Percentiles rank a stretch among this genome's conserved stretches.
phyloP scores from a whole-genome alignment of 169 alveolate species.

The Eimeria mitis region DNA sequence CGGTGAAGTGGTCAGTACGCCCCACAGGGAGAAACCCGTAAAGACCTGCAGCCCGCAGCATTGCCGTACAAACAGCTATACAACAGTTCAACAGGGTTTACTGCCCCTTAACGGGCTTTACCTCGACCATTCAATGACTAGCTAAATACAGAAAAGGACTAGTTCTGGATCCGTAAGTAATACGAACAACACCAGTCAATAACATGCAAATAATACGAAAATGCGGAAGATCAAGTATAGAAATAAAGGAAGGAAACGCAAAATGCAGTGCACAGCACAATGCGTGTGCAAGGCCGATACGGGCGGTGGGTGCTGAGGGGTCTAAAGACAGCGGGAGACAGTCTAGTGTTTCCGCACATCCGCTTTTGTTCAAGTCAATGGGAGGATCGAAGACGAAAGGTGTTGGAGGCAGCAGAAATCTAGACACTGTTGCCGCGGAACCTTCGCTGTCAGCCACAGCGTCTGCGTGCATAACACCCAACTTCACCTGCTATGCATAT shows the following conservation, averaged over 20 bases:
- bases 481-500: not conserved
- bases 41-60: constrained; percentile 27
- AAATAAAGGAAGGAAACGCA: not conserved
- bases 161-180: not conserved
- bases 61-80: not conserved
- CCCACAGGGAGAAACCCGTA: constrained; percentile 26
- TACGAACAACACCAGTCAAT: not conserved
- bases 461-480: constrained; percentile 3
- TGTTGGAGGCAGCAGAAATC: constrained; percentile 59
- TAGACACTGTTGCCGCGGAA: not conserved
- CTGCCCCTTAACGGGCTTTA: not conserved
- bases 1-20: constrained; percentile 48
- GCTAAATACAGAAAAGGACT: not conserved
- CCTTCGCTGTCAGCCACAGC: not conserved
- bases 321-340: not conserved
- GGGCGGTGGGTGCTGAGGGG: not conserved
- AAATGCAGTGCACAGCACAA: not conserved
- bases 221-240: not conserved
- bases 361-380: constrained; percentile 55
- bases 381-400: constrained; percentile 59
- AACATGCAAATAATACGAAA: not conserved
- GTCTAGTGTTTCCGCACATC: constrained; percentile 15
- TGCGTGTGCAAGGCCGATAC: not conserved
- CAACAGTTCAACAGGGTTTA: not conserved
- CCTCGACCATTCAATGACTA: not conserved